Percentiles rank a stretch among this genome's conserved stretches.
These are phyloP conservation scores for Smallanthus sonchifolius DNA, from an alignment of 129 eudicot genomes.

Conservation along the genomic window DNA sequence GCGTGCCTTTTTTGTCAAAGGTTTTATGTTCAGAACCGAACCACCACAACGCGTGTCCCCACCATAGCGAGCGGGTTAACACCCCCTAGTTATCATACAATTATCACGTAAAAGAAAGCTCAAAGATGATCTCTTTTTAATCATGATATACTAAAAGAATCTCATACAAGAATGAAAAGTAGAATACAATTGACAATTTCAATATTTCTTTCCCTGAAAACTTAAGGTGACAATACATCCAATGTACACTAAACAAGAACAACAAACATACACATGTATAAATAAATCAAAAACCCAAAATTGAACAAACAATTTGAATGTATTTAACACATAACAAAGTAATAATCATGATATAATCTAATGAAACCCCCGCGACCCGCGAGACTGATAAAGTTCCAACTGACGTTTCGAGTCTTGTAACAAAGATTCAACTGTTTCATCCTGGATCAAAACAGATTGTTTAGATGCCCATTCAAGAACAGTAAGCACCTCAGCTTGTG, in stretches of 20 bases:
- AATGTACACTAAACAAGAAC: slow-evolving; percentile 31
- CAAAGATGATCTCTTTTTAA: slow-evolving; percentile 2
- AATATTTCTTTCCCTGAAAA: slow-evolving; percentile 4
- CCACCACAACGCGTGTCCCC: too few species aligned
- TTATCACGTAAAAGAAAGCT: neutral
- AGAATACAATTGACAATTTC: slow-evolving; percentile 9
- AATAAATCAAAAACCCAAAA: slow-evolving; percentile 11
- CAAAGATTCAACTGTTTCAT: slow-evolving; percentile 27
- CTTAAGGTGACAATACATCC: slow-evolving; percentile 12
- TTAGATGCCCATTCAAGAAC: slow-evolving; percentile 48
- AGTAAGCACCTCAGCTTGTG: slow-evolving; percentile 36
- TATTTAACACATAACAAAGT: slow-evolving; percentile 10
- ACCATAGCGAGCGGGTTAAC: too few species aligned
- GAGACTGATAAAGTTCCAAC: slow-evolving; percentile 44
- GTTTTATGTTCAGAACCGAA: too few species aligned
- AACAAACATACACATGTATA: slow-evolving; percentile 22
- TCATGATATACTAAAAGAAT: neutral
- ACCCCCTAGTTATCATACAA: neutral
- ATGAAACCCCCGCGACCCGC: slow-evolving; percentile 45
- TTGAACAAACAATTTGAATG: neutral
- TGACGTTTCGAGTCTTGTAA: slow-evolving; percentile 30
- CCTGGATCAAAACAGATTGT: slow-evolving; percentile 31
- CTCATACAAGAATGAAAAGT: slow-evolving; percentile 4
- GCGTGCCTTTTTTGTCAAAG: too few species aligned
- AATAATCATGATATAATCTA: slow-evolving; percentile 12